Evolutionary conservation across 768 basidiomycete species (phyloP), one percentile per base, ranked within the genome.

Genomic region (Hericium coralloides): DNA sequence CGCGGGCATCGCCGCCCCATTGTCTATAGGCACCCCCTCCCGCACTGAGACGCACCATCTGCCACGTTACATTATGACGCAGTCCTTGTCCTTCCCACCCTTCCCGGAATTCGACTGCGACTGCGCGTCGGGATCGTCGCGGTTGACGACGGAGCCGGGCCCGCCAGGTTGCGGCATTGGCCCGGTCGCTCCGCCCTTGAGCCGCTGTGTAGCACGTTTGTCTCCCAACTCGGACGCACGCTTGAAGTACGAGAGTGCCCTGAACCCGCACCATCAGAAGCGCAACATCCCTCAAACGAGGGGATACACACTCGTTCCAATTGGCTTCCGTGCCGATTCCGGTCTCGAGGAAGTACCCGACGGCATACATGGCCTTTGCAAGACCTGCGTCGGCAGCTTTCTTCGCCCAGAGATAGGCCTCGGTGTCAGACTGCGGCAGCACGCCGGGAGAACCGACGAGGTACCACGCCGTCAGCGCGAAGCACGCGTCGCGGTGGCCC

Each of bases 381-480:
- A 99, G 78, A 0, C 93, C 95, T 12, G 80, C 83, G 31, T 98
- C 95, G 17, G 94, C 95, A 22, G 97, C 94, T 66, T 86, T 94
- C 72, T 90, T 90, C 5, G 97, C 92, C 97, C 97, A 99, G 3
- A 99, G 75, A 72, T 85, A 98, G 12, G 97, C 97, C 67, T 99
- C 97, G 0, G 95, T 98, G 68, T 99, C 97, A 0, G 94, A 97
- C 67, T 99, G 97, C 0, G 97, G 95, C 15, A 99, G 80, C 2
- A 99, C 93, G 22, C 97, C 95, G 0, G 95, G 92, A 9, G 95
- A 98, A 49, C 97, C 97, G 58, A 98, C 95, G 61, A 99, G 86
- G 67, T 99, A 99, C 95, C 95, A 99, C 7, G 97, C 95, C 17
- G 97, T 98, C 43, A 99, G 78, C 1, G 97, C 95, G 66, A 98